Evolutionary conservation across 108 stramenopile genomes (phyloP).

Genomic region (Thalassiosira profunda): DNA sequence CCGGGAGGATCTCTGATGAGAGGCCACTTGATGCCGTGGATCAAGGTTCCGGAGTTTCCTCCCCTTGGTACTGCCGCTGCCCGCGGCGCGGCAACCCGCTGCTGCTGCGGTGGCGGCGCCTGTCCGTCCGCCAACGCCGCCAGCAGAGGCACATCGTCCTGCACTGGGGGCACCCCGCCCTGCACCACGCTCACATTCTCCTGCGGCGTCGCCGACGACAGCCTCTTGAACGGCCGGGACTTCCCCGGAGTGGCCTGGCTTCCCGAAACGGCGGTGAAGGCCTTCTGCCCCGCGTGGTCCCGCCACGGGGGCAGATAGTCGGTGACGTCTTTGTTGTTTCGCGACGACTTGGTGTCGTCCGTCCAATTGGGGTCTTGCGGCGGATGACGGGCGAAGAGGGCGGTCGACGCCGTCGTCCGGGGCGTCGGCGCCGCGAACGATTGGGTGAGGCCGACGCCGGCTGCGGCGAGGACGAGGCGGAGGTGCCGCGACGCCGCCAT

Average conservation of each 20-base stretch:
- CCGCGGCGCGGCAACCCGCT: no score
- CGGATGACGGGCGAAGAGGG: neutral
- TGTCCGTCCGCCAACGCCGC: neutral
- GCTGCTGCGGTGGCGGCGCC: neutral
- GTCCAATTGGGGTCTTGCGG: conserved; percentile 9
- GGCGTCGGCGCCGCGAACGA: no score
- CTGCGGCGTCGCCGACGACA: conserved; percentile 3
- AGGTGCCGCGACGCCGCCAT: no score
- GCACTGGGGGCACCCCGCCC: neutral
- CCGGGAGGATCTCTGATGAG: conserved; percentile 37
- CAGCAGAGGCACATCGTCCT: neutral
- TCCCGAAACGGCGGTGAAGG: neutral
- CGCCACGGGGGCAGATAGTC: conserved; percentile 11
- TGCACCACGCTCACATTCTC: no score
- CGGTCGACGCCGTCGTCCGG: neutral
- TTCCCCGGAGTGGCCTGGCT: neutral
- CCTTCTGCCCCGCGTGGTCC: neutral
- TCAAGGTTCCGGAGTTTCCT: neutral
- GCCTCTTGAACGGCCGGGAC: neutral
- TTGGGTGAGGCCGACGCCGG: no score
- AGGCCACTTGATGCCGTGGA: conserved; percentile 22
- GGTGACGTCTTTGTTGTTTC: conserved; percentile 1
- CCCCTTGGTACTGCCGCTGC: neutral
- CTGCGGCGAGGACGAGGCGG: no score
- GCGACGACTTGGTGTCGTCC: neutral